These are phyloP conservation scores for Fusarium sp. DNA, from an alignment of 2,329 filamentous ascomycete species.

Conservation along the genomic window DNA sequence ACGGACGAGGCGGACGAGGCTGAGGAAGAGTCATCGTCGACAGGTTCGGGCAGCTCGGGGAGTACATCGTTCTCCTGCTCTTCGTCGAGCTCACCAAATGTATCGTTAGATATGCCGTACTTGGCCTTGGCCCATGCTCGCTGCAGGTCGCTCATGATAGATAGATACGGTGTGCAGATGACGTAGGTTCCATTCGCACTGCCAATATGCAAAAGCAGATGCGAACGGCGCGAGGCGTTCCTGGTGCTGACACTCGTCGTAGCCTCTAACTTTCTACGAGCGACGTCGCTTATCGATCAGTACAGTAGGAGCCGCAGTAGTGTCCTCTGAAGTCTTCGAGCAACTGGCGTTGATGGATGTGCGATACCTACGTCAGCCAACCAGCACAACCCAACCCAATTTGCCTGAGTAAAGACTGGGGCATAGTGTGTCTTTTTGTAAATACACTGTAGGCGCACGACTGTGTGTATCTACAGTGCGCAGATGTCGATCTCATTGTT, in stretches of 20 bases:
- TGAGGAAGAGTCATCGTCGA: constrained; percentile 75
- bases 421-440: constrained; percentile 8
- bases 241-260: constrained; percentile 19
- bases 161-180: constrained; percentile 31
- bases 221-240: not conserved
- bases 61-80: constrained; percentile 62
- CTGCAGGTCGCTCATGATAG: constrained; percentile 82
- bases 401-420: constrained; percentile 29
- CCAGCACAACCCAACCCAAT: constrained; percentile 19
- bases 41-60: constrained; percentile 59
- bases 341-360: constrained; percentile 35
- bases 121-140: constrained; percentile 83
- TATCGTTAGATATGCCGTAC: constrained; percentile 67
- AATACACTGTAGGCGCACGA: not conserved
- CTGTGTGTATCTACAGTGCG: constrained; percentile 7
- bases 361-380: constrained; percentile 31
- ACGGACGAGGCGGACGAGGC: constrained; percentile 84
- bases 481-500: not conserved
- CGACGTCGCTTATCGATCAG: constrained; percentile 18
- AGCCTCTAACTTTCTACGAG: not conserved
- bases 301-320: constrained; percentile 1
- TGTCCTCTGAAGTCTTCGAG: constrained; percentile 19
- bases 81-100: constrained; percentile 66
- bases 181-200: constrained; percentile 35
- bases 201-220: constrained; percentile 8